Base-by-base conservation (phyloP, 352 stramenopile species). In the Phytopythium cucurbitacearum region DNA sequence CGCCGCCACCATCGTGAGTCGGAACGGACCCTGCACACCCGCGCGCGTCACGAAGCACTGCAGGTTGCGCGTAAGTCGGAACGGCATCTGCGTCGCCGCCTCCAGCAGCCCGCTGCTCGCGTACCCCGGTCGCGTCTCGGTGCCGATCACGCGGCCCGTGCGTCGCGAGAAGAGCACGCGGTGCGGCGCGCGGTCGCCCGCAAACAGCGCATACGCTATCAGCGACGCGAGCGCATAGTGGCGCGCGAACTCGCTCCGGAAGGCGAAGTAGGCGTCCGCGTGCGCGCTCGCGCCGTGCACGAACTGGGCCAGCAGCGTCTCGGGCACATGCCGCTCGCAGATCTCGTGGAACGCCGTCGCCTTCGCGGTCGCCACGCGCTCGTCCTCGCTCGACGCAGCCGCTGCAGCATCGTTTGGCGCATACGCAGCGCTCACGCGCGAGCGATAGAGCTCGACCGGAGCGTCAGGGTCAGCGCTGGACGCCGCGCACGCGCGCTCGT, bases 61-160 rank as follows among this genome's bases (percentile, higher is more conserved):
- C 51, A 96, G 56, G 51, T 96, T 97, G 6, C 85, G 86, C 38
- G 88, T 96, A 13, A 97, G 65, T 8, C 88, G 84, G 62, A 97
- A 97, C 16, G 88, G 88, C 80, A 97, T 94, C 8, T 80, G 71
- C 33, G 78, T 91, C 34, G 78, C 76, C 11, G 78, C 68, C 44
- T 94, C 87, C 13, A 96, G 61, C 40, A 93, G 87, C 0, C 86
- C 86, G 51, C 74, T 92, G 62, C 68, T 91, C 21, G 82, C 80
- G 48, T 96, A 96, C 16, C 70, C 74, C 15, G 87, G 87, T n/a
- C 84, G 81, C 51, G 94, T 56, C 53, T 96, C 87, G 15, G 80
- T 89, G 45, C 85, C 85, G 54, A 94, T 76, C n/a, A 95, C 73
- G 6, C 81, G 77, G 12, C 86, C 87, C 7, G 85, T 94, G 28